phyloP scores from a whole-genome alignment of 345 rosid species.

The Acer negundo region DNA sequence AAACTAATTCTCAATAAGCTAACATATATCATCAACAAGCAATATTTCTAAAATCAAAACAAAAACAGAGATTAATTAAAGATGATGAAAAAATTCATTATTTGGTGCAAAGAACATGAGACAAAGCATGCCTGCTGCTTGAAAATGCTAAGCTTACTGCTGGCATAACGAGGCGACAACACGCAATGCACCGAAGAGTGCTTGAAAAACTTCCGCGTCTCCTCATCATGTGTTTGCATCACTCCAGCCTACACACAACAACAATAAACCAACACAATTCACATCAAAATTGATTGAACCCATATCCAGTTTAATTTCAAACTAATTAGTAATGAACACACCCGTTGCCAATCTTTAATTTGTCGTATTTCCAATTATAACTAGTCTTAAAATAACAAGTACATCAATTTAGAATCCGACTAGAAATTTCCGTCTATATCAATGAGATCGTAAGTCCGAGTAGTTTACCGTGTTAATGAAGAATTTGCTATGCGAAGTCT shows the following conservation, averaged over 20 bases:
- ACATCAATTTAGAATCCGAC: too few relatives aligned
- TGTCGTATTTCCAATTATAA: conserved; percentile 4
- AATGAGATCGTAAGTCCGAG: too few relatives aligned
- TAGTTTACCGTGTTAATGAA: conserved; percentile 63
- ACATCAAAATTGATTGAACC: not conserved
- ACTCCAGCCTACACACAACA: conserved; percentile 52
- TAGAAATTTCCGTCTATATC: too few relatives aligned
- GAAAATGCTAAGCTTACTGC: conserved; percentile 86
- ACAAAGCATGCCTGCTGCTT: conserved; percentile 76
- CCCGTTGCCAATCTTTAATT: not conserved
- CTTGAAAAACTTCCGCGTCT: conserved; percentile 72
- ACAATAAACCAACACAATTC: not conserved
- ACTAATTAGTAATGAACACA: not conserved
- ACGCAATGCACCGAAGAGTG: conserved; percentile 68
- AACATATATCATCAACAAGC: not conserved
- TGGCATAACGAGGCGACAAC: conserved; percentile 71
- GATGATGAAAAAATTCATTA: not conserved
- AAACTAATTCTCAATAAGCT: not conserved
- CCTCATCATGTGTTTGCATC: conserved; percentile 83
- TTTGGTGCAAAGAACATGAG: conserved; percentile 10
- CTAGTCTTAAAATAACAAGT: not conserved
- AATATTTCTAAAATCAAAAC: not conserved
- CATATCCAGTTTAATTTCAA: not conserved
- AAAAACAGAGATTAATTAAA: not conserved
- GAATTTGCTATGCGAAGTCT: conserved; percentile 77